Evolutionary conservation across 2,329 filamentous ascomycete species (phyloP).

Genomic region (Xylaria polymorpha): DNA sequence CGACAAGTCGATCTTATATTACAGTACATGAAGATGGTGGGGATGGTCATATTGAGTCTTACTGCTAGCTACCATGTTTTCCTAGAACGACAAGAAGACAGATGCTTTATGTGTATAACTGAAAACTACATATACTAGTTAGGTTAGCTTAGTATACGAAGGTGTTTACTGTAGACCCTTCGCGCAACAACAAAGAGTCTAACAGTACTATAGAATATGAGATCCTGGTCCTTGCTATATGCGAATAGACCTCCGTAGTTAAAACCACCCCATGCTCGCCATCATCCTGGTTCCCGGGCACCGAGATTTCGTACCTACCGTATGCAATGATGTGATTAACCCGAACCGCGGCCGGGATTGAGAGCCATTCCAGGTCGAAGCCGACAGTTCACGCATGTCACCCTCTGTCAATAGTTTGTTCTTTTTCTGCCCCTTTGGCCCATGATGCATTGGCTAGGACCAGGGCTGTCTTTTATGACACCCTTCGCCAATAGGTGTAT

Average conservation of each 20-base stretch:
- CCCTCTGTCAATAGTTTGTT: background rate
- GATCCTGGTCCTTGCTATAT: background rate
- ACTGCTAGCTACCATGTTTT: too few relatives aligned
- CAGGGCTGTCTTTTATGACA: background rate
- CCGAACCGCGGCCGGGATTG: background rate
- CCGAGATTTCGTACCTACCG: background rate
- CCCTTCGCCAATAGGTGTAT: background rate
- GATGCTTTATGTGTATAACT: too few relatives aligned
- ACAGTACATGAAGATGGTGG: background rate
- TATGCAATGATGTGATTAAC: conserved; percentile 1
- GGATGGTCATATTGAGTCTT: background rate
- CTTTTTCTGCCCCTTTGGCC: background rate
- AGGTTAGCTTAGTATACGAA: too few relatives aligned
- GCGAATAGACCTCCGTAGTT: background rate
- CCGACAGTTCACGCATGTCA: background rate
- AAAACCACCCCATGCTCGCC: background rate
- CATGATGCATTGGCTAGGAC: background rate
- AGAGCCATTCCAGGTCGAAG: background rate
- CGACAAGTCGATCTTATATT: background rate
- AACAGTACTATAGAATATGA: too few relatives aligned
- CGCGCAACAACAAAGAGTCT: too few relatives aligned
- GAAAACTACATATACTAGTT: too few relatives aligned
- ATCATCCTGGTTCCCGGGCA: background rate
- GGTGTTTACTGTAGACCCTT: too few relatives aligned
- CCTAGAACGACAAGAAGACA: too few relatives aligned